Conservation (phyloP, 495 filamentous ascomycete species). For the Pseudotulostoma volvatum region DNA sequence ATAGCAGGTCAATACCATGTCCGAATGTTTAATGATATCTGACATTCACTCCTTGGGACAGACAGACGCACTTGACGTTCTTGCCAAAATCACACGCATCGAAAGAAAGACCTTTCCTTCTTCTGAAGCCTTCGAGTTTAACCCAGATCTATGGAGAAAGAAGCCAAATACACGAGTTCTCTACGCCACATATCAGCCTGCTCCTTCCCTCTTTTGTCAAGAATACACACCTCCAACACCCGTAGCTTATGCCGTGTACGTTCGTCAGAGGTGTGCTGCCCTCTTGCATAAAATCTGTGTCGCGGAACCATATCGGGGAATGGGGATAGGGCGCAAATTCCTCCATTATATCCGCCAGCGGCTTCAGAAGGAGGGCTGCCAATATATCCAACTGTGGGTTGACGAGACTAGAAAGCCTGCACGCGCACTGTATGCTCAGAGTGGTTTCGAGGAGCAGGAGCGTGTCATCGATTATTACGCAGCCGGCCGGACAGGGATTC, state of each 20-base stretch:
- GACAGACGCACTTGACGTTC: constrained; percentile 23
- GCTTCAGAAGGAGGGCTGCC: constrained; percentile 36
- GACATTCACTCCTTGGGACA: constrained; percentile 29
- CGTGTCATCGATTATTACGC: constrained; percentile 41
- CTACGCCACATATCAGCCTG: constrained; percentile 30
- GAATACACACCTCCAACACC: neutral
- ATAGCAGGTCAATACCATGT: neutral
- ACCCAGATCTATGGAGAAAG: constrained; percentile 33
- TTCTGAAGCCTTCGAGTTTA: constrained; percentile 39
- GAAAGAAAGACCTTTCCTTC: constrained; percentile 44
- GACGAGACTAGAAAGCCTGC: constrained; percentile 37
- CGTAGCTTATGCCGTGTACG: constrained; percentile 38
- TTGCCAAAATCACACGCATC: constrained; percentile 27
- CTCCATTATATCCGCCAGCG: constrained; percentile 30
- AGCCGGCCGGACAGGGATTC: constrained; percentile 36
- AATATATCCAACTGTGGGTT: constrained; percentile 43
- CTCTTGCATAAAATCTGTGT: constrained; percentile 47
- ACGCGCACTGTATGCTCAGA: constrained; percentile 30
- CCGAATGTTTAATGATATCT: constrained; percentile 15
- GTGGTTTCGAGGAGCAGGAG: constrained; percentile 36
- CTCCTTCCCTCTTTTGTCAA: constrained; percentile 4
- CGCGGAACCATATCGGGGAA: constrained; percentile 29
- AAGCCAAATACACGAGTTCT: constrained; percentile 40
- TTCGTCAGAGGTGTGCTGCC: constrained; percentile 33
- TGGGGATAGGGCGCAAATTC: constrained; percentile 36